phyloP scores from a whole-genome alignment of 2,329 filamentous ascomycete species.

The Gnomoniopsis sp. region DNA sequence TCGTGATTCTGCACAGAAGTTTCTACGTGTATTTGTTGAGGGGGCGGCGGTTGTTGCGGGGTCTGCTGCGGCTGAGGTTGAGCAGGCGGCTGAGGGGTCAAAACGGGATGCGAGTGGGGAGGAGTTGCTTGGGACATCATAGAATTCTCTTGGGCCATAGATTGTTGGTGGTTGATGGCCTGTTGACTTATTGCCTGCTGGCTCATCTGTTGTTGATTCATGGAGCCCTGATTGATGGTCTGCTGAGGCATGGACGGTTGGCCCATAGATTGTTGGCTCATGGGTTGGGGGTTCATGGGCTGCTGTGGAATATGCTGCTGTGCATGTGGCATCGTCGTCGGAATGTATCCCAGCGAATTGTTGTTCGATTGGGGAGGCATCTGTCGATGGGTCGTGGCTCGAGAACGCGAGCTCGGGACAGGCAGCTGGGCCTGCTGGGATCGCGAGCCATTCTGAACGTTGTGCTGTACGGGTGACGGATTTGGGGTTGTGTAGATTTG shows the following conservation, averaged over 20 bases:
- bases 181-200: slow-evolving; percentile 28
- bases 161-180: slow-evolving; percentile 27
- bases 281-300: background rate
- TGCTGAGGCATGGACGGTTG: slow-evolving; percentile 25
- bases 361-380: slow-evolving; percentile 39
- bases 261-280: slow-evolving; percentile 20
- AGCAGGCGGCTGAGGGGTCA: slow-evolving; percentile 19
- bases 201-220: slow-evolving; percentile 28
- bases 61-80: slow-evolving; percentile 18
- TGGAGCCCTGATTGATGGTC: slow-evolving; percentile 30
- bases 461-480: slow-evolving; percentile 44
- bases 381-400: slow-evolving; percentile 41
- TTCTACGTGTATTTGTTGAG: slow-evolving; percentile 25
- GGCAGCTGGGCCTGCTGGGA: slow-evolving; percentile 44
- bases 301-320: slow-evolving; percentile 28
- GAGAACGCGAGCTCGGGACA: slow-evolving; percentile 40
- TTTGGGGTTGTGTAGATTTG: slow-evolving; percentile 49
- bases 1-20: slow-evolving; percentile 32
- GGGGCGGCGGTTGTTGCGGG: slow-evolving; percentile 24
- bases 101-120: slow-evolving; percentile 20
- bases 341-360: slow-evolving; percentile 29
- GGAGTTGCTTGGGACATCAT: slow-evolving; percentile 40
- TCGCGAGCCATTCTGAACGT: slow-evolving; percentile 42
- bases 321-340: slow-evolving; percentile 28
- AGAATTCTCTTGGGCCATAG: slow-evolving; percentile 37